phyloP scores from a whole-genome alignment of 2,329 filamentous ascomycete genomes.

The Microdochium trichocladiopsis region DNA sequence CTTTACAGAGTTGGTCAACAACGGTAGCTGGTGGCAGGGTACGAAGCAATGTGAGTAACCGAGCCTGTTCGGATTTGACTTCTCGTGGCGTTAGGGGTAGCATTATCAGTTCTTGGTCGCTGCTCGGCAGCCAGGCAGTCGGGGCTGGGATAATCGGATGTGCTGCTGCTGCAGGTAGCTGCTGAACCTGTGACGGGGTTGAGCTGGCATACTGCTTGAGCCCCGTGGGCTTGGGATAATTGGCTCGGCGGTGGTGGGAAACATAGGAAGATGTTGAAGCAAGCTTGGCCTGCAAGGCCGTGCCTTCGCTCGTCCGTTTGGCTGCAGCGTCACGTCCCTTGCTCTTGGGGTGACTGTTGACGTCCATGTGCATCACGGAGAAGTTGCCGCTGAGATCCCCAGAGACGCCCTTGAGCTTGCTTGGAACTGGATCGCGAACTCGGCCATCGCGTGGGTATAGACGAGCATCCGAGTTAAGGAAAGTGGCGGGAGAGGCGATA shows the following conservation, averaged over 20 bases:
- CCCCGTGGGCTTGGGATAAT: slow-evolving; percentile 20
- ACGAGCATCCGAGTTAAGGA: slow-evolving; percentile 13
- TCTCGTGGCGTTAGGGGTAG: slow-evolving; percentile 34
- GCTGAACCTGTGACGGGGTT: slow-evolving; percentile 7
- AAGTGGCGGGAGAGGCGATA: not conserved
- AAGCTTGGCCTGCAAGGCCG: slow-evolving; percentile 48
- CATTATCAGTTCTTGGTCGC: slow-evolving; percentile 8
- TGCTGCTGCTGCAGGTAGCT: slow-evolving; percentile 3
- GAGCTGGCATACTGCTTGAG: slow-evolving; percentile 17
- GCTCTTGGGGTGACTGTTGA: slow-evolving; percentile 34
- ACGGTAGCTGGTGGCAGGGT: slow-evolving; percentile 47
- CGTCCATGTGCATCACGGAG: slow-evolving; percentile 55
- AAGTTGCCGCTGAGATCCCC: slow-evolving; percentile 53
- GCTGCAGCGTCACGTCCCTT: slow-evolving; percentile 45
- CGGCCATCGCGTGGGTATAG: slow-evolving; percentile 35
- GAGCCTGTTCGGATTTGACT: slow-evolving; percentile 52
- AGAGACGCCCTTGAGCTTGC: slow-evolving; percentile 53
- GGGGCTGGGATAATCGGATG: slow-evolving; percentile 2
- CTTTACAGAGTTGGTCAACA: slow-evolving; percentile 57
- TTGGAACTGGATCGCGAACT: slow-evolving; percentile 51
- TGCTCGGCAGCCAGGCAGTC: slow-evolving; percentile 1
- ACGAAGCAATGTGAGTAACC: slow-evolving; percentile 49
- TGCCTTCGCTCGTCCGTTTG: slow-evolving; percentile 55
- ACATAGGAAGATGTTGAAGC: slow-evolving; percentile 48
- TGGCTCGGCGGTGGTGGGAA: slow-evolving; percentile 35